A percentile compares a stretch with the other conserved stretches of the same genome.
phyloP scores from a whole-genome alignment of 2,329 filamentous ascomycete species.

The Aureobasidium sp. region DNA sequence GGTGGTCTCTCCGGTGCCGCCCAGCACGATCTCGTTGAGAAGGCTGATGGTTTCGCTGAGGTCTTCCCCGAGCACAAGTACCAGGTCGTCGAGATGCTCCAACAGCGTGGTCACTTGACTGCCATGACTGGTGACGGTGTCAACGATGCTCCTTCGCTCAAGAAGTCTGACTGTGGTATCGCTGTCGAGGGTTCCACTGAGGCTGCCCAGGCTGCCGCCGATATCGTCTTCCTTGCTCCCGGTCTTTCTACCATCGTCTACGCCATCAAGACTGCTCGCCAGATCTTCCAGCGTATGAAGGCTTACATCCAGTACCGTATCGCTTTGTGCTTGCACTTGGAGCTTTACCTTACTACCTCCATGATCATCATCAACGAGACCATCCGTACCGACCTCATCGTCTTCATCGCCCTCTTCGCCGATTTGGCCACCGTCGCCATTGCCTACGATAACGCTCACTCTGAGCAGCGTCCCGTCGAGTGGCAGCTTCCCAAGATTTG shows the following conservation, averaged over 20 bases:
- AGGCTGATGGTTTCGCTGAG: slow-evolving; percentile 66
- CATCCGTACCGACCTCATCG: slow-evolving; percentile 63
- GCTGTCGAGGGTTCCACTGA: slow-evolving; percentile 66
- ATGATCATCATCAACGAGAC: slow-evolving; percentile 79
- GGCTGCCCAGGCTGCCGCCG: slow-evolving; percentile 64
- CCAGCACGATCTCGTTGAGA: slow-evolving; percentile 70
- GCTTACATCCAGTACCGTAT: slow-evolving; percentile 72
- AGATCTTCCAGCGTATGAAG: slow-evolving; percentile 75
- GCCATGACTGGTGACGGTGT: slow-evolving; percentile 74
- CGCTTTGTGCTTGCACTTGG: slow-evolving; percentile 64
- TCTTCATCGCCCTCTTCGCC: slow-evolving; percentile 73
- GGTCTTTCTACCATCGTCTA: slow-evolving; percentile 65
- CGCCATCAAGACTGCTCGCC: slow-evolving; percentile 66
- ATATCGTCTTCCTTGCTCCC: slow-evolving; percentile 68
- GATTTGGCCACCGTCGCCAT: slow-evolving; percentile 73
- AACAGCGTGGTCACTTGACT: slow-evolving; percentile 65
- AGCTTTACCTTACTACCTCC: slow-evolving; percentile 69
- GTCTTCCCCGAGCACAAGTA: slow-evolving; percentile 73
- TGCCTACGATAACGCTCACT: slow-evolving; percentile 73
- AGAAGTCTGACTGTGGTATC: slow-evolving; percentile 69
- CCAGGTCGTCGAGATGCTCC: slow-evolving; percentile 68
- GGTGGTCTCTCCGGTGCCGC: slow-evolving; percentile 66
- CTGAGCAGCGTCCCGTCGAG: slow-evolving; percentile 66
- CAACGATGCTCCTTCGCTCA: slow-evolving; percentile 66
- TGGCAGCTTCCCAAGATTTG: slow-evolving; percentile 79